Evolutionary conservation across 768 basidiomycete genomes (phyloP), one percentile per base, ranked within the genome.

Genomic region (Boletus subparvulus): DNA sequence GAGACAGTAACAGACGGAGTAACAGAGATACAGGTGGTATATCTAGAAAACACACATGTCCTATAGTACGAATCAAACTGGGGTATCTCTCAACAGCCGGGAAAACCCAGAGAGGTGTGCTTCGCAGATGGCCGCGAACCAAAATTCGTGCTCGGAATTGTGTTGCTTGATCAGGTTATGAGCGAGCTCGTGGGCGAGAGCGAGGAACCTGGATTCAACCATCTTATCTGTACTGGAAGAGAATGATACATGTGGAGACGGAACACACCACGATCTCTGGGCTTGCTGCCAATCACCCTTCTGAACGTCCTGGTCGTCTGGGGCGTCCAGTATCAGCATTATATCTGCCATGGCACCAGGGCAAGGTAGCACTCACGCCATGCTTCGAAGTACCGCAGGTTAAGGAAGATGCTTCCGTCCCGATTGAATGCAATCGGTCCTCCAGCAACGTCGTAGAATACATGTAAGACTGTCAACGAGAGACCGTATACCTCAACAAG

Each of bases 371-470:
- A 78, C 86, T 75, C 71, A 92, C 89, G 92, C 90, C 90, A 92
- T 50, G 85, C 81, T 65, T 89, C 80, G 62, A 83, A 93, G 69
- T 87, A 94, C 35, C 92, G 79, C 28, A 92, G 74, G 68, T 96
- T 97, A 55, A 96, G 70, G 73, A 90, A 97, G n/a, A 98, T 78
- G 51, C 87, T 88, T 5, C 89, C 92, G 49, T 85, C 83, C 19
- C 92, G 80, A 71, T 98, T 98, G 79, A 98, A 97, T 2, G 93
- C 94, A 52, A 97, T 95, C 26, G 88, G 73, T 1, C 85, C 86
- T 1, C 94, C 93, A 13, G 75, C 73, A 3, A 77, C 64, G 62
- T 97, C 93, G 70, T 86, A 87, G 70, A 97, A 97, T 10, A 98
- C 80, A 63, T 94, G 90, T 48, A 95, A 32, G 7, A 85, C 86